A percentile compares a stretch with the other conserved stretches of the same genome.
phyloP scores from a whole-genome alignment of 2,329 filamentous ascomycete genomes.

The Fusarium pininemorale region DNA sequence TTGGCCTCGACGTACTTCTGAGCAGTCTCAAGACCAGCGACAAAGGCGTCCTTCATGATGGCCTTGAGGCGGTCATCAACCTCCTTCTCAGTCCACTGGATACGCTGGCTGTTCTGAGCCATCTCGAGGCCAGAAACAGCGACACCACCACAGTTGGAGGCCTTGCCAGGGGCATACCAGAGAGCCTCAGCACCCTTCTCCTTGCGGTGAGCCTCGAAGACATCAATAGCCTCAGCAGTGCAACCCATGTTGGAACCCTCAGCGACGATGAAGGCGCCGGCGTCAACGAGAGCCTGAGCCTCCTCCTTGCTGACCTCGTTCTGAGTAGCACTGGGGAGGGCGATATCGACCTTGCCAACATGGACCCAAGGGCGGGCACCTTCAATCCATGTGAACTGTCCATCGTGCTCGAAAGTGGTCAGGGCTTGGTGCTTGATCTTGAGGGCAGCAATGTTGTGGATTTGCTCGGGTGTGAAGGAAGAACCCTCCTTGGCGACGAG shows the following conservation, averaged over 20 bases:
- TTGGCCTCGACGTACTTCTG: slow-evolving; percentile 83
- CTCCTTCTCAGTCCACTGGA: slow-evolving; percentile 88
- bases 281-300: slow-evolving; percentile 80
- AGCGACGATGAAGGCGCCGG: slow-evolving; percentile 85
- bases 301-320: slow-evolving; percentile 96
- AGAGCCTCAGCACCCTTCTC: slow-evolving; percentile 75
- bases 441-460: slow-evolving; percentile 80
- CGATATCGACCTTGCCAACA: slow-evolving; percentile 89
- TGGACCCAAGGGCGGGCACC: slow-evolving; percentile 92
- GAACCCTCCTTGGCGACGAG: slow-evolving; percentile 77
- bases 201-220: slow-evolving; percentile 83
- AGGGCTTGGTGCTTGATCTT: slow-evolving; percentile 90
- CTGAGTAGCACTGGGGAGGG: slow-evolving; percentile 92
- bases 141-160: slow-evolving; percentile 96
- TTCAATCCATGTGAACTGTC: slow-evolving; percentile 84
- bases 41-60: slow-evolving; percentile 96
- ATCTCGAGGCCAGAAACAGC: slow-evolving; percentile 98
- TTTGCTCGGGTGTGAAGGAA: slow-evolving; percentile 80
- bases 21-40: slow-evolving; percentile 87
- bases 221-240: slow-evolving; percentile 92
- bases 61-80: slow-evolving; percentile 89
- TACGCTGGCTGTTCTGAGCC: slow-evolving; percentile 93
- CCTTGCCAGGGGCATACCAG: slow-evolving; percentile 98
- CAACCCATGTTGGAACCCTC: slow-evolving; percentile 99
- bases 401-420: slow-evolving; percentile 72